Evolutionary conservation across 495 filamentous ascomycete species (phyloP).

Genomic region (Hypoxylon trugodes): DNA sequence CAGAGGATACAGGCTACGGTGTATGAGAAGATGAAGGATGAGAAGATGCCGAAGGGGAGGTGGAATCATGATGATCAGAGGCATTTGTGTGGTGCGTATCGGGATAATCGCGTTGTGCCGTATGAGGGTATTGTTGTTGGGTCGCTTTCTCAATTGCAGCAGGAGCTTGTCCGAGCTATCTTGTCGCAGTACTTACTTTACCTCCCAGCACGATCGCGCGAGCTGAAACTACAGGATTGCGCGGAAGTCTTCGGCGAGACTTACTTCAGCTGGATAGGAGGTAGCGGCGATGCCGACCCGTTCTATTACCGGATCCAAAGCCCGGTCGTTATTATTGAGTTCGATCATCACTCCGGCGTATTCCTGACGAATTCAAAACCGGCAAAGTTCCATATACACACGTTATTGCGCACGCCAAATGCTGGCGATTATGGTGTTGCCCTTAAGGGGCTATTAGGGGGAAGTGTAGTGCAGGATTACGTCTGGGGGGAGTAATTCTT

Average conservation of each 20-base stretch:
- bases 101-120: constrained; percentile 78
- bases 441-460: constrained; percentile 43
- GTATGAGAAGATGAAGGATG: constrained; percentile 65
- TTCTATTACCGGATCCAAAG: constrained; percentile 82
- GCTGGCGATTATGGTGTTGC: constrained; percentile 75
- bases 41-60: constrained; percentile 69
- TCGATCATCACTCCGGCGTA: constrained; percentile 83
- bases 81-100: constrained; percentile 76
- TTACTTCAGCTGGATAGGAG: constrained; percentile 80
- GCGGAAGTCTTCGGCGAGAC: constrained; percentile 67
- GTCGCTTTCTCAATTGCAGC: constrained; percentile 56
- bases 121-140: constrained; percentile 71
- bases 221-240: constrained; percentile 54
- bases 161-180: constrained; percentile 62
- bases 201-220: constrained; percentile 63
- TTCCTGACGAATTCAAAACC: constrained; percentile 77
- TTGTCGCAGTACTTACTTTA: constrained; percentile 70
- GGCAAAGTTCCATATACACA: constrained; percentile 81
- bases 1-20: constrained; percentile 61
- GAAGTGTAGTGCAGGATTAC: constrained; percentile 48
- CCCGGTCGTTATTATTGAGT: constrained; percentile 75
- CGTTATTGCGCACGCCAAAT: constrained; percentile 73
- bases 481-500: constrained; percentile 50
- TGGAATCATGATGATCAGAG: constrained; percentile 81
- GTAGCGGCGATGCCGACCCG: constrained; percentile 67